Conservation (phyloP, 2,329 filamentous ascomycete species). For the Monilinia polystroma region DNA sequence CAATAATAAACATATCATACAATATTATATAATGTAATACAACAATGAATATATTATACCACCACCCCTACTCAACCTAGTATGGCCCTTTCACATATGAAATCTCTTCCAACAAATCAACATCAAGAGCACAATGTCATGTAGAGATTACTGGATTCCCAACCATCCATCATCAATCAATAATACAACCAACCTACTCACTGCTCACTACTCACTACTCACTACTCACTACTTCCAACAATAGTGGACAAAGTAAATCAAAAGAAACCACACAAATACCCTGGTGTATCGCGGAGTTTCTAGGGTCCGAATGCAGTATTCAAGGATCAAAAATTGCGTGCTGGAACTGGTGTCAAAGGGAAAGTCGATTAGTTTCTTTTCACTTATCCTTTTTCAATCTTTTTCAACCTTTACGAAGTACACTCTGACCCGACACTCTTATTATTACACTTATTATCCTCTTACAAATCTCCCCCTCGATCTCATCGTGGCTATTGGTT, state of each 20-base stretch:
- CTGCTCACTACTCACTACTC: too few relatives aligned
- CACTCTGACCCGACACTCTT: too few relatives aligned
- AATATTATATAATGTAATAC: too few relatives aligned
- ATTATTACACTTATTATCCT: too few relatives aligned
- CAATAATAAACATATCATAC: too few relatives aligned
- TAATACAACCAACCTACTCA: not conserved
- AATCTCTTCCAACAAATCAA: not conserved
- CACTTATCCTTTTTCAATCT: not conserved
- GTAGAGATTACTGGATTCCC: constrained; percentile 11
- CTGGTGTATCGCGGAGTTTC: not conserved
- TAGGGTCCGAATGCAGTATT: constrained; percentile 4
- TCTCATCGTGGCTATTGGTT: too few relatives aligned
- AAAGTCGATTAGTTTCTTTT: not conserved
- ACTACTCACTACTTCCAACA: too few relatives aligned
- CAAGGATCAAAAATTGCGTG: constrained; percentile 13
- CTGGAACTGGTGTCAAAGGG: not conserved
- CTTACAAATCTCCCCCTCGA: too few relatives aligned
- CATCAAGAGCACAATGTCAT: not conserved
- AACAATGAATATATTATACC: too few relatives aligned
- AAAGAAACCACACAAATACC: not conserved
- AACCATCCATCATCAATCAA: not conserved
- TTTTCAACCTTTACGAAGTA: not conserved
- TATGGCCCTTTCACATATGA: too few relatives aligned
- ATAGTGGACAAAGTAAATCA: constrained; percentile 10
- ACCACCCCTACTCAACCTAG: too few relatives aligned